phyloP scores from a whole-genome alignment of 495 filamentous ascomycete genomes.

The Penicillium cinerascens region DNA sequence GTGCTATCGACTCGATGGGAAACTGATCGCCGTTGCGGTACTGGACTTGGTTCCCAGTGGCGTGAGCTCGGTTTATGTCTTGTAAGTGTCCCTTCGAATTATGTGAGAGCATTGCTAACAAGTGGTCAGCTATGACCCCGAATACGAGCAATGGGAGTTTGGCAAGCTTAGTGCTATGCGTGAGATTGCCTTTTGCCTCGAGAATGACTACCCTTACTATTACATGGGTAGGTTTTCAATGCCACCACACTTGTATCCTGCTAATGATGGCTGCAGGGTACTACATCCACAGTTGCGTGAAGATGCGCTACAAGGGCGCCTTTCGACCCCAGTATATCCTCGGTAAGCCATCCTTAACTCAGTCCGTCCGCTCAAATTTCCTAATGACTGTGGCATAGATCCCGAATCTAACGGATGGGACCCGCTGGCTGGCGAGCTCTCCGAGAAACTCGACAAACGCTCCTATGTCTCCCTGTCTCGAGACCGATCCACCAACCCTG shows the following conservation, averaged over 20 bases:
- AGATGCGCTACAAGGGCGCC: slow-evolving; percentile 88
- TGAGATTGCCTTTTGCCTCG: slow-evolving; percentile 75
- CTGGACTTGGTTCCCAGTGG: slow-evolving; percentile 81
- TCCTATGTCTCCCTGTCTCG: slow-evolving; percentile 67
- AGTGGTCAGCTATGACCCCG: slow-evolving; percentile 64
- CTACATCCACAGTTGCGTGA: slow-evolving; percentile 69
- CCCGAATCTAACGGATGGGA: slow-evolving; percentile 75
- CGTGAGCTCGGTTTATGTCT: slow-evolving; percentile 92
- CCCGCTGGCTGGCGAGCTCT: slow-evolving; percentile 62
- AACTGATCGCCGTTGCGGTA: slow-evolving; percentile 82
- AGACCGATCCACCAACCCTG: slow-evolving; percentile 30
- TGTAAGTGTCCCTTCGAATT: slow-evolving; percentile 42
- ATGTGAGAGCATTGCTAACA: slow-evolving; percentile 4
- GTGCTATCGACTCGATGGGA: slow-evolving; percentile 87
- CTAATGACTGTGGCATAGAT: slow-evolving; percentile 41
- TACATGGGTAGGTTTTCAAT: slow-evolving; percentile 62
- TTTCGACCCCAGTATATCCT: slow-evolving; percentile 82
- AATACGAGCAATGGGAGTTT: slow-evolving; percentile 72
- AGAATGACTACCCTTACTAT: slow-evolving; percentile 69
- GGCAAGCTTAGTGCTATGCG: slow-evolving; percentile 86
- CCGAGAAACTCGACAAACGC: slow-evolving; percentile 58
- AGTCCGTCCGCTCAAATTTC: background rate
- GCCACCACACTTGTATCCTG: background rate
- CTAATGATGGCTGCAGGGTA: slow-evolving; percentile 42
- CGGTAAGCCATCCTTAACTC: slow-evolving; percentile 32